A percentile compares a stretch with the other conserved stretches of the same genome.
Evolutionary conservation across 2,329 filamentous ascomycete species (phyloP).

Genomic region (Aspergillaceae sp.): DNA sequence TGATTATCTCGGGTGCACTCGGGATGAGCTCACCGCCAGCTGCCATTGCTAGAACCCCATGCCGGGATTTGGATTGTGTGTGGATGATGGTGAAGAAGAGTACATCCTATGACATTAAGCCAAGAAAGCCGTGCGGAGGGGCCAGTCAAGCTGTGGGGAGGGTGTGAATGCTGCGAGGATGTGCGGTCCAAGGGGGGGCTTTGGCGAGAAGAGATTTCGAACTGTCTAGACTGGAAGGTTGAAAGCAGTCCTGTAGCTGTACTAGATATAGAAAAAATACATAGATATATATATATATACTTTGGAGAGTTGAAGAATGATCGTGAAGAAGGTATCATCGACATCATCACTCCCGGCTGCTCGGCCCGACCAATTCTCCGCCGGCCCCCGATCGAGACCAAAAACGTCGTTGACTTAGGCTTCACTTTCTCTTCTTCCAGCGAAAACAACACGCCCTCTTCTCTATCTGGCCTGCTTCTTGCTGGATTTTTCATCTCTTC

Average conservation of each 20-base stretch:
- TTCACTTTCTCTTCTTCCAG: too few species aligned
- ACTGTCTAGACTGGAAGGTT: background rate
- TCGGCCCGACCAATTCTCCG: background rate
- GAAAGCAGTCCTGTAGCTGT: too few species aligned
- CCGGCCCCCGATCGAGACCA: background rate
- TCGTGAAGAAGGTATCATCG: background rate
- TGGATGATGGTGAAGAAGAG: background rate
- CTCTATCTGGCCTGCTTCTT: background rate
- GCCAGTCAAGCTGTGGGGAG: background rate
- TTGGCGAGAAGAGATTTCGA: background rate
- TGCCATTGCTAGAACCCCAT: background rate
- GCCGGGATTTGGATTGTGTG: too few species aligned
- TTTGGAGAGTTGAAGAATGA: too few species aligned
- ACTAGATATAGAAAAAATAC: background rate
- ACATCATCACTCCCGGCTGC: background rate
- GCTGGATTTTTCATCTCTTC: slow-evolving; percentile 1
- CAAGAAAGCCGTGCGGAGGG: background rate
- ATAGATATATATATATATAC: background rate
- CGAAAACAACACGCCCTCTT: too few species aligned
- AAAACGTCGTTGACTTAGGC: background rate
- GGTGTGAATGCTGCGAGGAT: background rate
- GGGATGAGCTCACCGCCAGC: background rate
- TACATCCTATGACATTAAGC: background rate
- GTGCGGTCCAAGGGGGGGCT: background rate
- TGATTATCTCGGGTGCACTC: background rate